Evolutionary conservation across 148 eudicot species (phyloP).

Genomic region (Diospyros lotus): DNA sequence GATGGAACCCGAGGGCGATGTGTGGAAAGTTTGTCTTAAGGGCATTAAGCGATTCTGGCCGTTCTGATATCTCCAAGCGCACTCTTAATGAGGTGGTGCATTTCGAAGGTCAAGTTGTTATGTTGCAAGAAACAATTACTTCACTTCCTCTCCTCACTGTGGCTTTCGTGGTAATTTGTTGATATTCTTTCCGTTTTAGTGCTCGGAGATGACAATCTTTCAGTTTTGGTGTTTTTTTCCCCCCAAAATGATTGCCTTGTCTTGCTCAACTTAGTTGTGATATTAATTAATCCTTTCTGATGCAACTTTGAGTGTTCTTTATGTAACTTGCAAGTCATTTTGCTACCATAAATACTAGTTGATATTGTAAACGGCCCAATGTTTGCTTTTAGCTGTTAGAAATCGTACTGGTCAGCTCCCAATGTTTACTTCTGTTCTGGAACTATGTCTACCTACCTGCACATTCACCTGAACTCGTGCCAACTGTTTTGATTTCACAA

Average conservation of each 20-base stretch:
- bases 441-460: not conserved
- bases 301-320: no score
- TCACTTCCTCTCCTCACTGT: slow-evolving; percentile 35
- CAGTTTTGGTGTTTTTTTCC: no score
- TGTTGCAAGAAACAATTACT: slow-evolving; percentile 25
- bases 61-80: slow-evolving; percentile 16
- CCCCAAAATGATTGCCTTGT: not conserved
- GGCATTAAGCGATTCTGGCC: no score
- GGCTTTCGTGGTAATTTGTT: slow-evolving; percentile 25
- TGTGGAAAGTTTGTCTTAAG: no score
- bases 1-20: no score
- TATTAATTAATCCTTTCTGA: no score
- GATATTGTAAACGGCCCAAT: not conserved
- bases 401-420: not conserved
- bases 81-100: slow-evolving; percentile 12
- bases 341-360: no score
- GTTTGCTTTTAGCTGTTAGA: not conserved
- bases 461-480: not conserved
- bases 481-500: not conserved
- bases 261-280: not conserved
- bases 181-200: not conserved
- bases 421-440: not conserved
- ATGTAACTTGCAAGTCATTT: no score
- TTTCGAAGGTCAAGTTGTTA: slow-evolving; percentile 10
- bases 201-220: no score